Evolutionary conservation across 1,284 basidiomycete species (phyloP), one percentile per base, ranked within the genome.

Genomic region (Omphalotus olearius): DNA sequence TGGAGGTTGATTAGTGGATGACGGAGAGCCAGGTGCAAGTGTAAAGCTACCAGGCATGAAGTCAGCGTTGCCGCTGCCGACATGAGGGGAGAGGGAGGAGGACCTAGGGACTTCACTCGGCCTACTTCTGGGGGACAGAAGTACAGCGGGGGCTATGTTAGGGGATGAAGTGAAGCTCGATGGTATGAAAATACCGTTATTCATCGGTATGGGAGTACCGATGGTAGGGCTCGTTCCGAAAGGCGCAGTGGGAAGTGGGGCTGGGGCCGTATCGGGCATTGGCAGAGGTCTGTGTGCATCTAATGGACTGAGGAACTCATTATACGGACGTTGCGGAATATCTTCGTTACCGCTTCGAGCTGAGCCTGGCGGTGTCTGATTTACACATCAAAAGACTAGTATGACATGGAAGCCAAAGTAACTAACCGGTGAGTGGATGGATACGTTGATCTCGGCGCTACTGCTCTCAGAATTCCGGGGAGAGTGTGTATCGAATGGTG

Each of bases 351-450:
- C 52, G 38, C 41, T 45, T 6, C 40, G 44, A 25, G 47, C 43
- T 14, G 52, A 54, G 18, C 47, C 52, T 16, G 52, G 52, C 6
- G 52, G 52, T 10, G 52, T 54, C 52, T 54, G 43, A 49, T 30
- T n/a, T 16, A 38, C 5, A 20, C 4, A 40, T 16, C 37, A 39
- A 13, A 25, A 23, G 9, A 48, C 47, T 23, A 48, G 37, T 3
- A 39, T 39, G 25, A 40, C 36, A 16, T 37, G 25, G 17, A n/a
- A 37, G 37, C 16, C n/a, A 9, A 50, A 9, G 26, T 18, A 13
- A 45, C 52, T 45, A 41, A 46, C 52, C 25, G 37, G 47, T 30
- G 44, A 50, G 13, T 36, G 37, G 9, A 50, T 50, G 9, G 18
- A 14, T 28, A 43, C 40, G 36, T 35, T 43, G 14, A 42, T 42